Evolutionary conservation across 108 stramenopile species (phyloP).

Genomic region (Cyclotella kingstonii): DNA sequence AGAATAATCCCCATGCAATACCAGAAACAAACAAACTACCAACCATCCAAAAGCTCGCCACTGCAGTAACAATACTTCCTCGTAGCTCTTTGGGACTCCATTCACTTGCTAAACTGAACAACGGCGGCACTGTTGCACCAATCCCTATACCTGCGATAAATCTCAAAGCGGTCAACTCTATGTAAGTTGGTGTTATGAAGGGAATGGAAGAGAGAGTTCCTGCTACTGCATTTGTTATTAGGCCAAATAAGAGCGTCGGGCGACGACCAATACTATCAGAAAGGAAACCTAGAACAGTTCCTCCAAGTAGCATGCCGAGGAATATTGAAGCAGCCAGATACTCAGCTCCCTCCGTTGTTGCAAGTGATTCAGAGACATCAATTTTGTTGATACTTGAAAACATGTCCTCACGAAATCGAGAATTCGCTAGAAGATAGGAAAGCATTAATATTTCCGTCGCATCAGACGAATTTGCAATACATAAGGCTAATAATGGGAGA

Average conservation of each 20-base stretch:
- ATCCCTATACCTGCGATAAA: slow-evolving; percentile 73
- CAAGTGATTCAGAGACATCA: slow-evolving; percentile 14
- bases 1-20: slow-evolving; percentile 59
- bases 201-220: slow-evolving; percentile 57
- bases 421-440: slow-evolving; percentile 66
- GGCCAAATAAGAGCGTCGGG: slow-evolving; percentile 60
- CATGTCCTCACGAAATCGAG: slow-evolving; percentile 43
- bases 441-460: slow-evolving; percentile 76
- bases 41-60: slow-evolving; percentile 88
- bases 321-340: slow-evolving; percentile 75
- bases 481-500: slow-evolving; percentile 55
- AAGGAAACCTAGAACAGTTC: slow-evolving; percentile 56
- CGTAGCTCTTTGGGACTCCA: slow-evolving; percentile 68
- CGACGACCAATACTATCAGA: slow-evolving; percentile 65
- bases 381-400: slow-evolving; percentile 9
- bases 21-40: slow-evolving; percentile 76
- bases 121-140: slow-evolving; percentile 73
- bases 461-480: slow-evolving; percentile 72
- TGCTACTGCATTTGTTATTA: slow-evolving; percentile 56
- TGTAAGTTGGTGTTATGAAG: slow-evolving; percentile 17
- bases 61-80: slow-evolving; percentile 64
- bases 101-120: slow-evolving; percentile 70
- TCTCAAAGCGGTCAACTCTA: slow-evolving; percentile 47
- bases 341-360: slow-evolving; percentile 35
- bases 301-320: slow-evolving; percentile 81